phyloP scores from a whole-genome alignment of 2,329 filamentous ascomycete species.

The Xenosphaeropsis pyriputrescens region DNA sequence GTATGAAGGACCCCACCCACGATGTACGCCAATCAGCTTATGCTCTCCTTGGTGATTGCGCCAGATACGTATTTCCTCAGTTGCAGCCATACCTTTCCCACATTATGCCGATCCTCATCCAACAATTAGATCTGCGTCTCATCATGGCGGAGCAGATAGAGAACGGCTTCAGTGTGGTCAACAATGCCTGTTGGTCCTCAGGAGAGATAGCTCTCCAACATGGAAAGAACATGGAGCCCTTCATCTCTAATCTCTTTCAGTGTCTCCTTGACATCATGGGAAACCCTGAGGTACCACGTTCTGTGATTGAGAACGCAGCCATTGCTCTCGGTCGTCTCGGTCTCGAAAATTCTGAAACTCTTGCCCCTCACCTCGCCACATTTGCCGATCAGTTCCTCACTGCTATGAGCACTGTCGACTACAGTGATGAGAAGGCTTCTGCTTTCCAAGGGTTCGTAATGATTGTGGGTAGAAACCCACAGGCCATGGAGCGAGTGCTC shows the following conservation, averaged over 20 bases:
- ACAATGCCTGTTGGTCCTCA: slow-evolving; percentile 95
- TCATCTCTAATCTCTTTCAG: slow-evolving; percentile 61
- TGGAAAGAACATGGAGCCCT: slow-evolving; percentile 61
- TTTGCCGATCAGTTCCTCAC: slow-evolving; percentile 74
- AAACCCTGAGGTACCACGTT: slow-evolving; percentile 72
- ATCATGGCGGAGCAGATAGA: slow-evolving; percentile 70
- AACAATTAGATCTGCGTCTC: slow-evolving; percentile 71
- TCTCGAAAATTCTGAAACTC: slow-evolving; percentile 56
- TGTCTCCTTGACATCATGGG: slow-evolving; percentile 71
- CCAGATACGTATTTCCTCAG: slow-evolving; percentile 79
- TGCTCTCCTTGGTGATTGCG: slow-evolving; percentile 84
- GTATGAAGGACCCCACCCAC: slow-evolving; percentile 81
- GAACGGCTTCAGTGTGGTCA: slow-evolving; percentile 79
- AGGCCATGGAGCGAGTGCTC: slow-evolving; percentile 80
- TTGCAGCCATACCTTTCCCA: slow-evolving; percentile 59
- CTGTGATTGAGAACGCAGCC: slow-evolving; percentile 84
- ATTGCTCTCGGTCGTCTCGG: slow-evolving; percentile 85
- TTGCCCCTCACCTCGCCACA: slow-evolving; percentile 65
- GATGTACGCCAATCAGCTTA: slow-evolving; percentile 95
- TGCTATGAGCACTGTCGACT: slow-evolving; percentile 71
- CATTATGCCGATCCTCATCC: slow-evolving; percentile 69
- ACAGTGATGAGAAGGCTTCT: slow-evolving; percentile 87
- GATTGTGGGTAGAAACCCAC: slow-evolving; percentile 73
- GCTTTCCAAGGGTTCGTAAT: slow-evolving; percentile 84
- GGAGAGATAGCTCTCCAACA: slow-evolving; percentile 83